Evolutionary conservation across 257 asterid species (phyloP).

Genomic region (Gentiana macrophylla): DNA sequence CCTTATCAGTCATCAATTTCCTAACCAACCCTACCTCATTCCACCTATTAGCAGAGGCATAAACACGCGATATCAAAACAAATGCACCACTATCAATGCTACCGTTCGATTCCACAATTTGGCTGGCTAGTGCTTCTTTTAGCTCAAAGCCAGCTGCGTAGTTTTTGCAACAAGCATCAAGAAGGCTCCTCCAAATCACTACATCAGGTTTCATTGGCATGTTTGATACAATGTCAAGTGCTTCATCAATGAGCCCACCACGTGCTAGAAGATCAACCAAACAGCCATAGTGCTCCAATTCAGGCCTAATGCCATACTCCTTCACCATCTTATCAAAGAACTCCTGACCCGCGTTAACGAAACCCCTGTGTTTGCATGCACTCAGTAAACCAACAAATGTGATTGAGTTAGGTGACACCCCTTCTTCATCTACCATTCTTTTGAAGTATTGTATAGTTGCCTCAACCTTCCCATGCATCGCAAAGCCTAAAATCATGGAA

Average conservation of each 20-base stretch:
- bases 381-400: conserved; percentile 62
- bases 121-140: conserved; percentile 50
- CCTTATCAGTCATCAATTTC: conserved; percentile 56
- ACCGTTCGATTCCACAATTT: conserved; percentile 31
- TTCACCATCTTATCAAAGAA: conserved; percentile 44
- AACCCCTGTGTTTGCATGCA: conserved; percentile 69
- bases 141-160: conserved; percentile 27
- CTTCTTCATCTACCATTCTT: conserved; percentile 38
- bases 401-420: conserved; percentile 45
- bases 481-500: conserved; percentile 48
- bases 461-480: conserved; percentile 56
- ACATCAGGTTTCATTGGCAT: conserved; percentile 76
- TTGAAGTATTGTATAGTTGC: conserved; percentile 32
- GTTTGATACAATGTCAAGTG: conserved; percentile 40
- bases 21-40: conserved; percentile 65
- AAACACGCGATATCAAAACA: conserved; percentile 57
- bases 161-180: conserved; percentile 53
- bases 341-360: conserved; percentile 42
- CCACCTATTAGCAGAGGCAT: conserved; percentile 61
- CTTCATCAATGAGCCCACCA: conserved; percentile 46
- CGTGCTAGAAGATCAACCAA: conserved; percentile 62
- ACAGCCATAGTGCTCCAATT: conserved; percentile 79
- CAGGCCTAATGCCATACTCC: conserved; percentile 40
- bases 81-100: conserved; percentile 41
- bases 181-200: conserved; percentile 73